Conservation (phyloP, 805 yeast species). For the Lipomyces chichibuensis region DNA sequence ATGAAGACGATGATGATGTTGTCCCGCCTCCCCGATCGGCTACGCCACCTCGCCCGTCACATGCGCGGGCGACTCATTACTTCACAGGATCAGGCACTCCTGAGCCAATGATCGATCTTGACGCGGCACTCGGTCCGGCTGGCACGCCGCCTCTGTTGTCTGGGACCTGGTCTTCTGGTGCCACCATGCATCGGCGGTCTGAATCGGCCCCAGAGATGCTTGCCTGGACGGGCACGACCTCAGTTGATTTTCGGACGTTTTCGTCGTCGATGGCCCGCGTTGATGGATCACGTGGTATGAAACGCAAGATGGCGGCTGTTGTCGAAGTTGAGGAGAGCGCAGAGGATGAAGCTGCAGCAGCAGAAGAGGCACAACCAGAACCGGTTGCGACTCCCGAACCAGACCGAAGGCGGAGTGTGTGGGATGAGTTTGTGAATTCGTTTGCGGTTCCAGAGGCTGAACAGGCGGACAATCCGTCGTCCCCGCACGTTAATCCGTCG, state of each 20-base stretch:
- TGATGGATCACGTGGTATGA: constrained; percentile 34
- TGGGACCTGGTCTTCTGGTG: constrained; percentile 19
- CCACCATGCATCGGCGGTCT: constrained; percentile 51
- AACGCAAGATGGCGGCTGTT: constrained; percentile 40
- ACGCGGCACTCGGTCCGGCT: constrained; percentile 52
- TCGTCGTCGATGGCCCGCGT: constrained; percentile 17
- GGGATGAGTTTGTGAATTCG: constrained; percentile 34
- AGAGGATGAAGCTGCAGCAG: constrained; percentile 5
- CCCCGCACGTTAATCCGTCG: neutral
- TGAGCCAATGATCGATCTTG: constrained; percentile 61
- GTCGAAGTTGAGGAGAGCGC: constrained; percentile 36
- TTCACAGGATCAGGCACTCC: constrained; percentile 44
- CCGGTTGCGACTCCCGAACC: neutral
- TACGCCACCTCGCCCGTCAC: constrained; percentile 34
- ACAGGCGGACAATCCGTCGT: neutral
- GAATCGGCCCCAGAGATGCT: constrained; percentile 60
- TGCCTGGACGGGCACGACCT: constrained; percentile 21
- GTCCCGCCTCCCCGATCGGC: constrained; percentile 26
- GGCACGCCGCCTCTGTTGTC: constrained; percentile 40
- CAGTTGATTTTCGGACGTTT: constrained; percentile 28
- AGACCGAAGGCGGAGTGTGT: constrained; percentile 24
- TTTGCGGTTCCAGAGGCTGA: constrained; percentile 32
- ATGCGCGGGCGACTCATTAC: constrained; percentile 32
- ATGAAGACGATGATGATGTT: constrained; percentile 10
- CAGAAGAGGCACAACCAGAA: neutral